These are phyloP conservation scores for Mucor irregularis DNA, from an alignment of 371 early-diverging fungal genomes.

Conservation along the genomic window DNA sequence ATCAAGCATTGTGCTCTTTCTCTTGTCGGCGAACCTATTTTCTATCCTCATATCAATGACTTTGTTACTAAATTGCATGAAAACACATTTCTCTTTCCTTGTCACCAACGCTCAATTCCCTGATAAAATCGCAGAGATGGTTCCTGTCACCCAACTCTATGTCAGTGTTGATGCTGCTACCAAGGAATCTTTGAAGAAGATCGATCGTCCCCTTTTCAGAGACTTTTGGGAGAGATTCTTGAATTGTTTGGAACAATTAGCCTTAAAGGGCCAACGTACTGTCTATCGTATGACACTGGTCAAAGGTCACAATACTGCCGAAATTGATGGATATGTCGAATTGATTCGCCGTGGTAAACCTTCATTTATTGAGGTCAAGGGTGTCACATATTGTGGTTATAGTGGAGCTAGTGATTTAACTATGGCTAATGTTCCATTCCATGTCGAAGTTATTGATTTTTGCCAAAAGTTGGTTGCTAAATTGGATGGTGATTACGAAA, in stretches of 20 bases:
- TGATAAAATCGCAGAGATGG: conserved; percentile 65
- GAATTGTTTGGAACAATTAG: conserved; percentile 65
- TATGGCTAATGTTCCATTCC: conserved; percentile 76
- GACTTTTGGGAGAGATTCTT: conserved; percentile 87
- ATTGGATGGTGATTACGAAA: conserved; percentile 68
- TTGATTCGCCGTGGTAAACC: conserved; percentile 75
- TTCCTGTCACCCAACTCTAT: conserved; percentile 79
- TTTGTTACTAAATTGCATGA: conserved; percentile 72
- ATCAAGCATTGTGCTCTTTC: conserved; percentile 77
- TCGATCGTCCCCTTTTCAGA: conserved; percentile 79
- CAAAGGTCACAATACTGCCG: conserved; percentile 77
- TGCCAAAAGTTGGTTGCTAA: conserved; percentile 56
- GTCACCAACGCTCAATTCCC: conserved; percentile 88
- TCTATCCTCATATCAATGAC: conserved; percentile 85
- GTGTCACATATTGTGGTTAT: conserved; percentile 73
- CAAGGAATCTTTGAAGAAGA: conserved; percentile 76
- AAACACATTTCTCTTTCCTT: conserved; percentile 69
- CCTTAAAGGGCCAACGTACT: conserved; percentile 70
- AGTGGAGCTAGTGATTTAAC: conserved; percentile 73
- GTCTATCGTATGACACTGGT: conserved; percentile 82
- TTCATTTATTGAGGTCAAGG: conserved; percentile 81
- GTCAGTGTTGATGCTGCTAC: conserved; percentile 81
- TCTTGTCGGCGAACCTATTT: conserved; percentile 79
- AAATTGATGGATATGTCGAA: conserved; percentile 71
- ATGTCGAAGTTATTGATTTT: conserved; percentile 77